Conservation (phyloP, 495 filamentous ascomycete genomes). For the Penicillium diatomitis region DNA sequence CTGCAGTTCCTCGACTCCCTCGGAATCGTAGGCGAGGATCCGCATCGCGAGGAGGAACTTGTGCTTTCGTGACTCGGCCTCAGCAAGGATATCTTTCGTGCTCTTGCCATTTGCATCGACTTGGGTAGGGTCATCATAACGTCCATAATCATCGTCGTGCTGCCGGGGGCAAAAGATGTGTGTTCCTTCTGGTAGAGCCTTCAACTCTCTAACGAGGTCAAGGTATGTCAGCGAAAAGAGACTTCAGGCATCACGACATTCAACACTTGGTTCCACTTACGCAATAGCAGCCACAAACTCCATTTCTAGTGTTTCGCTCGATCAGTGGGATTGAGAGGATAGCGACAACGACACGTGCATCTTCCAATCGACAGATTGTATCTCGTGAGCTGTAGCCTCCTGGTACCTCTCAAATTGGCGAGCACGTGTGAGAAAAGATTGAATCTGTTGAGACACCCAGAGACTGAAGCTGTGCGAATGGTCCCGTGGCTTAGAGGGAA, state of each 20-base stretch:
- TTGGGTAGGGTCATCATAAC: conserved; percentile 42
- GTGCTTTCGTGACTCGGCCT: conserved; percentile 45
- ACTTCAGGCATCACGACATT: background rate
- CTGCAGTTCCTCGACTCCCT: conserved; percentile 50
- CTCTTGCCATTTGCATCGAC: conserved; percentile 23
- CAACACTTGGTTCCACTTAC: conserved; percentile 14
- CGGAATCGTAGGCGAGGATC: conserved; percentile 56
- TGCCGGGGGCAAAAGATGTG: conserved; percentile 44
- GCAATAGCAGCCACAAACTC: conserved; percentile 36
- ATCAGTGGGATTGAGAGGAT: conserved; percentile 1
- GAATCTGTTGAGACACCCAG: no score
- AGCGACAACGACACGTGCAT: conserved; percentile 9
- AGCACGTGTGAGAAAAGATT: no score
- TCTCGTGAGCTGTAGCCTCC: no score
- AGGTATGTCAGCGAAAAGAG: conserved; percentile 1
- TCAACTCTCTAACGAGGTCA: conserved; percentile 27
- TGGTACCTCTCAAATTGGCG: no score
- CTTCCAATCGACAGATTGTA: conserved; percentile 4
- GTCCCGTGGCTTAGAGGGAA: no score
- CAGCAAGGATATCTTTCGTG: conserved; percentile 29
- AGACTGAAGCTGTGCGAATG: no score
- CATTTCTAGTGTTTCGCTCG: conserved; percentile 20
- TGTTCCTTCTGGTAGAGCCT: conserved; percentile 34
- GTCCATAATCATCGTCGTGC: conserved; percentile 38
- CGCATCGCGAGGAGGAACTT: conserved; percentile 54